These are phyloP conservation scores for Fusarium zealandicum DNA, from an alignment of 2,329 filamentous ascomycete species.

Conservation along the genomic window DNA sequence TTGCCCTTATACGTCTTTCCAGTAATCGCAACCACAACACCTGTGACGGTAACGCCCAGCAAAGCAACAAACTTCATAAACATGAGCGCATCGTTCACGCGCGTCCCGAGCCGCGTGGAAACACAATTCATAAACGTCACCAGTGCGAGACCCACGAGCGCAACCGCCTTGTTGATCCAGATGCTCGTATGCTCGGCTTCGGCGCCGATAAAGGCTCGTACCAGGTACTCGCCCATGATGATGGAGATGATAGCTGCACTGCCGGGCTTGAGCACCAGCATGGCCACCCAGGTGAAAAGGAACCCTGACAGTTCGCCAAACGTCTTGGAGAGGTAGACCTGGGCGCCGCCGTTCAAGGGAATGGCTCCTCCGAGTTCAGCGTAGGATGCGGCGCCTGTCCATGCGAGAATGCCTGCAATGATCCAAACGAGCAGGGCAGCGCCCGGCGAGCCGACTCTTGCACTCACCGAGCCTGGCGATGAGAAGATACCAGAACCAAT, in stretches of 20 bases:
- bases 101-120: slow-evolving; percentile 86
- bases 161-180: slow-evolving; percentile 92
- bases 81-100: slow-evolving; percentile 92
- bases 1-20: slow-evolving; percentile 79
- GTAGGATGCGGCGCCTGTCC: slow-evolving; percentile 95
- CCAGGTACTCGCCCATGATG: slow-evolving; percentile 98
- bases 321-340: slow-evolving; percentile 94
- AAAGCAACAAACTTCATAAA: slow-evolving; percentile 95
- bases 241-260: slow-evolving; percentile 94
- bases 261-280: slow-evolving; percentile 92
- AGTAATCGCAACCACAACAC: slow-evolving; percentile 87
- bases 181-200: slow-evolving; percentile 80
- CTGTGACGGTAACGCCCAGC: slow-evolving; percentile 83
- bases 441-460: slow-evolving; percentile 88
- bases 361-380: slow-evolving; percentile 96
- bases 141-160: slow-evolving; percentile 74
- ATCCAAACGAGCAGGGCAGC: slow-evolving; percentile 91
- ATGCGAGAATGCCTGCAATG: slow-evolving; percentile 89
- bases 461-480: slow-evolving; percentile 90
- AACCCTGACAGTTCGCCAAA: slow-evolving; percentile 94
- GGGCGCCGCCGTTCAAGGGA: slow-evolving; percentile 90
- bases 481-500: slow-evolving; percentile 98
- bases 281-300: slow-evolving; percentile 94
- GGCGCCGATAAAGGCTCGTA: slow-evolving; percentile 84
- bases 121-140: slow-evolving; percentile 90